A percentile compares a stretch with the other conserved stretches of the same genome.
phyloP scores from a whole-genome alignment of 106 monocot genomes.

The Acorus gramineus region DNA sequence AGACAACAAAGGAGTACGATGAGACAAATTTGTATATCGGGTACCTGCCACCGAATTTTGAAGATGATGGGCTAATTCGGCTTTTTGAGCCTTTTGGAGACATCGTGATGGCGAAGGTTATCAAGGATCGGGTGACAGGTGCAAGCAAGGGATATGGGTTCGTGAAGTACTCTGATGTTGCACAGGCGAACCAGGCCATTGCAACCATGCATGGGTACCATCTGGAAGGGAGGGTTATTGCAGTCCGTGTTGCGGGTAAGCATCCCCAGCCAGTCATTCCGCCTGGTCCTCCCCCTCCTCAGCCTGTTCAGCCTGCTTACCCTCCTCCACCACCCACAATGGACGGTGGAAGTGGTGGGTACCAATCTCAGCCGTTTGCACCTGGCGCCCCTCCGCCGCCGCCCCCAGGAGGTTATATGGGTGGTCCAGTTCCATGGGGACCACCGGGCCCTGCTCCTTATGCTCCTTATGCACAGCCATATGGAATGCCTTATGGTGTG shows the following conservation, averaged over 20 bases:
- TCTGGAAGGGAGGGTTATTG: conserved; percentile 73
- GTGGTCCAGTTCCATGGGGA: conserved; percentile 47
- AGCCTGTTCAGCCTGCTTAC: neutral
- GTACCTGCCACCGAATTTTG: conserved; percentile 66
- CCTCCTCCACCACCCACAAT: conserved; percentile 23
- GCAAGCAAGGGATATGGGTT: conserved; percentile 89
- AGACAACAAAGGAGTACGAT: conserved; percentile 60
- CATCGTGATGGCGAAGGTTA: conserved; percentile 90
- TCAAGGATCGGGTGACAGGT: conserved; percentile 71
- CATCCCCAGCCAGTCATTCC: conserved; percentile 68
- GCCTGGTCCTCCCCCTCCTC: conserved; percentile 49
- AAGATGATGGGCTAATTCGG: conserved; percentile 66
- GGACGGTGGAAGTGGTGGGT: conserved; percentile 33
- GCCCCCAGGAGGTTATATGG: conserved; percentile 40
- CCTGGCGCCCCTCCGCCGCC: conserved; percentile 32
- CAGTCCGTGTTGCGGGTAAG: conserved; percentile 90
- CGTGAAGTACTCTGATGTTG: conserved; percentile 76
- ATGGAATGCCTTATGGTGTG: too few species aligned
- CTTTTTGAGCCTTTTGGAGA: conserved; percentile 71
- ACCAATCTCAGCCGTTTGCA: conserved; percentile 56
- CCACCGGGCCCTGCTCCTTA: conserved; percentile 45
- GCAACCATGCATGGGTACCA: conserved; percentile 78
- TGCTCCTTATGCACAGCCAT: conserved; percentile 34
- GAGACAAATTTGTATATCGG: conserved; percentile 93
- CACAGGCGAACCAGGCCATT: conserved; percentile 68